Evolutionary conservation across 768 basidiomycete genomes (phyloP), one percentile per base, ranked within the genome.

Genomic region (Hygrocybe punicea): DNA sequence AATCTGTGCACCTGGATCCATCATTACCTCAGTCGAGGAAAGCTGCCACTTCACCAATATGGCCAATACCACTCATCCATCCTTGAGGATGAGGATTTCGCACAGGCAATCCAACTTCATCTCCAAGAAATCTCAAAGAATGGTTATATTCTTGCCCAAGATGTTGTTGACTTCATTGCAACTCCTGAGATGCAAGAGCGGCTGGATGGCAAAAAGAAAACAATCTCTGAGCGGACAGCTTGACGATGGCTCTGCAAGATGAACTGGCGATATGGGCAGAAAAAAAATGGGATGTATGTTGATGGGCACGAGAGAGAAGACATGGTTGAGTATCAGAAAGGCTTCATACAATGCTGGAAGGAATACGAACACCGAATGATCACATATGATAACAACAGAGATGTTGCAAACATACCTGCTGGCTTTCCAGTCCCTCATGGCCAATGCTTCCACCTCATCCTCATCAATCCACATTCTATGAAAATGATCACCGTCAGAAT

Each of bases 291-390:
- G 4, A 63, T 66, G 50, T 74, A 59, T 62, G 61, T 68, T 33
- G 73, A 75, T 62, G 73, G 74, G 3, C 67, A 75, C 50, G 69
- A 74, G 46, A 60, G 67, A 0, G 58, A 53, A 8, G 72, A 76
- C 62, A 69, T 0, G n/a, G n/a, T n/a, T n/a, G n/a, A n/a, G n/a
- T n/a, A n/a, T n/a, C n/a, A n/a, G n/a, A n/a, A n/a, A n/a, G n/a
- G n/a, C n/a, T n/a, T n/a, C n/a, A n/a, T n/a, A n/a, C n/a, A n/a
- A n/a, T n/a, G n/a, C n/a, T n/a, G 73, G 71, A 33, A 14, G 37
- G 53, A 6, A 51, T 24, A 14, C 63, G 42, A 60, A 61, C 24
- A 60, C 51, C 6, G 44, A 23, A 14, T 54, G 53, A 19, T 13
- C 17, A 2, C 19, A 29, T 19, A 45, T 48, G 19, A 37, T 46